Conservation (phyloP, 169 alveolate species). For the Eimeria zaria region DNA sequence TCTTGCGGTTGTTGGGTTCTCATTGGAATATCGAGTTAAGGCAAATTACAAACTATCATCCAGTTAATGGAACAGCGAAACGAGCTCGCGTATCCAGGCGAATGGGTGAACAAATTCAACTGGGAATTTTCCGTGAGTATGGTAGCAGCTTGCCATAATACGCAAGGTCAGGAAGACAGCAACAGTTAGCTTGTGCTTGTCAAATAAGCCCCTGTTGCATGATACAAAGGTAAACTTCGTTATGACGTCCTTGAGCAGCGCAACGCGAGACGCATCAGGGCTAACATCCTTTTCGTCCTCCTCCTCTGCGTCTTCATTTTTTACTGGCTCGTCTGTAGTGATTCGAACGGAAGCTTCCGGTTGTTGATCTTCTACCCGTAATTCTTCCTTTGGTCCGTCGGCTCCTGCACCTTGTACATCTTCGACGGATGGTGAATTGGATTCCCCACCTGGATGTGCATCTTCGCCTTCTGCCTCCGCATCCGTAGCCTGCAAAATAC, state of each 20-base stretch:
- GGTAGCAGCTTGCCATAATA: slow-evolving; percentile 90
- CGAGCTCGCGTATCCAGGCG: neutral
- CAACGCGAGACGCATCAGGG: slow-evolving; percentile 88
- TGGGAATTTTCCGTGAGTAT: slow-evolving; percentile 74
- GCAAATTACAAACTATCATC: neutral
- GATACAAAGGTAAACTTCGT: slow-evolving; percentile 95
- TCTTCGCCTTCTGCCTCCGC: neutral
- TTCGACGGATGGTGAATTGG: neutral
- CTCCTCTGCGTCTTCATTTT: neutral
- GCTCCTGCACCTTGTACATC: neutral
- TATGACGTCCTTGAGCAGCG: slow-evolving; percentile 92
- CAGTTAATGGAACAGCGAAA: neutral
- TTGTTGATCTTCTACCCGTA: neutral
- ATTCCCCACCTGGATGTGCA: neutral
- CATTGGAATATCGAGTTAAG: no score
- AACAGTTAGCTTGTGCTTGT: slow-evolving; percentile 96
- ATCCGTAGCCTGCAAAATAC: neutral
- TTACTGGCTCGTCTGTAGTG: neutral
- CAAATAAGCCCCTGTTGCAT: slow-evolving; percentile 96
- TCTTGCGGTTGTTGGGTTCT: neutral
- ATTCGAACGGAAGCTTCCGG: slow-evolving; percentile 17
- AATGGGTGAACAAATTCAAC: neutral
- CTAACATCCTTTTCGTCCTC: slow-evolving; percentile 45
- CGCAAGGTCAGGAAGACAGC: slow-evolving; percentile 96
- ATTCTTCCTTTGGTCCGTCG: slow-evolving; percentile 5